phyloP scores from a whole-genome alignment of 176 grass and related monocot species.

The Avena atlantica region DNA sequence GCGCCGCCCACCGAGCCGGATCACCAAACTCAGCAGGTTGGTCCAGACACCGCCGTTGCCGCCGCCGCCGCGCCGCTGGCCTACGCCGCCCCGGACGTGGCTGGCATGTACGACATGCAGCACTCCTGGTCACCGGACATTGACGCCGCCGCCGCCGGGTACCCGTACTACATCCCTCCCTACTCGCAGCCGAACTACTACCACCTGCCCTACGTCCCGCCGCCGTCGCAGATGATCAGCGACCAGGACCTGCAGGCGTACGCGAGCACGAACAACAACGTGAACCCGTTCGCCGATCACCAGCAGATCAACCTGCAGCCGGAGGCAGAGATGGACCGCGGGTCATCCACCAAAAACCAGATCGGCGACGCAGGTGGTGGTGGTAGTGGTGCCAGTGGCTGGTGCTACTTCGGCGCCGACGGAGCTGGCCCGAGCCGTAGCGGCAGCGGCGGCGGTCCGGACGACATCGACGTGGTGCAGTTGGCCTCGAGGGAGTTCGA shows the following conservation, averaged over 20 bases:
- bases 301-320: not conserved
- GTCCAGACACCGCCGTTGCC: too few species aligned
- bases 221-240: not conserved
- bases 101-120: slow-evolving; percentile 11
- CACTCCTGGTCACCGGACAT: not conserved
- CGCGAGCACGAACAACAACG: not conserved
- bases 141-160: not conserved
- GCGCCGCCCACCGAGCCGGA: not conserved
- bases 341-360: not conserved
- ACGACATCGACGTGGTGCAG: not conserved
- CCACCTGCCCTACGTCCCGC: not conserved
- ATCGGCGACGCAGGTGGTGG: not conserved
- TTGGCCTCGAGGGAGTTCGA: slow-evolving; percentile 5
- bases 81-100: not conserved
- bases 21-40: not conserved
- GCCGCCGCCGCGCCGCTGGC: not conserved
- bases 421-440: too few species aligned
- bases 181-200: not conserved
- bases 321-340: not conserved
- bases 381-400: not conserved
- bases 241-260: not conserved
- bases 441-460: not conserved
- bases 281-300: not conserved
- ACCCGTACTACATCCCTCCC: not conserved
- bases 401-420: not conserved